phyloP scores from a whole-genome alignment of 1,139 yeast species.

The Pichia sp. region DNA sequence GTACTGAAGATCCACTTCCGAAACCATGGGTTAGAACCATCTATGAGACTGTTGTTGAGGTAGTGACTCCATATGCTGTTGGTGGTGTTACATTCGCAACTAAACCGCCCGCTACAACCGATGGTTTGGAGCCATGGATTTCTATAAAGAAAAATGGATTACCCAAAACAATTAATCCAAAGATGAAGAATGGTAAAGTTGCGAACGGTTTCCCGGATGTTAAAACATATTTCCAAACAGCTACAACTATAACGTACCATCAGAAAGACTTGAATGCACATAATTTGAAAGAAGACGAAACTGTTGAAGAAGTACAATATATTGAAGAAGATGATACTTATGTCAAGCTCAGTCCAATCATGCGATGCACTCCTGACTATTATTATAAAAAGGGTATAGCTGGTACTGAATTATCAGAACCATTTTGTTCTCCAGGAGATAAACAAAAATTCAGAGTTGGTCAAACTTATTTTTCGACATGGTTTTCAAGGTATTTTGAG shows the following conservation, averaged over 20 bases:
- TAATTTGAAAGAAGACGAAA: constrained; percentile 55
- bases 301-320: constrained; percentile 45
- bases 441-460: constrained; percentile 48
- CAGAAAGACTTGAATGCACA: constrained; percentile 63
- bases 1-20: constrained; percentile 32
- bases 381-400: constrained; percentile 61
- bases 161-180: constrained; percentile 75
- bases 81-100: constrained; percentile 76
- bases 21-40: constrained; percentile 74
- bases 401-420: constrained; percentile 51
- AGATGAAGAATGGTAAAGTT: constrained; percentile 62
- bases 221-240: constrained; percentile 68
- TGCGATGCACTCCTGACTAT: constrained; percentile 77
- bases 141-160: constrained; percentile 66
- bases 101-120: constrained; percentile 57
- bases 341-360: constrained; percentile 62
- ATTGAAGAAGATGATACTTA: constrained; percentile 64
- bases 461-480: constrained; percentile 63
- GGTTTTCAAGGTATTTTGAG: constrained; percentile 63
- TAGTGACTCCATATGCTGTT: constrained; percentile 74
- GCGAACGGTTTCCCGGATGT: constrained; percentile 64
- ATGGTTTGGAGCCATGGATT: constrained; percentile 77
- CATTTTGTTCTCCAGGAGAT: constrained; percentile 78
- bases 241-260: constrained; percentile 47
- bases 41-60: constrained; percentile 45